A percentile compares a stretch with the other conserved stretches of the same genome.
Evolutionary conservation across 2,329 filamentous ascomycete genomes (phyloP).

Genomic region (Microsporum ferrugineum): DNA sequence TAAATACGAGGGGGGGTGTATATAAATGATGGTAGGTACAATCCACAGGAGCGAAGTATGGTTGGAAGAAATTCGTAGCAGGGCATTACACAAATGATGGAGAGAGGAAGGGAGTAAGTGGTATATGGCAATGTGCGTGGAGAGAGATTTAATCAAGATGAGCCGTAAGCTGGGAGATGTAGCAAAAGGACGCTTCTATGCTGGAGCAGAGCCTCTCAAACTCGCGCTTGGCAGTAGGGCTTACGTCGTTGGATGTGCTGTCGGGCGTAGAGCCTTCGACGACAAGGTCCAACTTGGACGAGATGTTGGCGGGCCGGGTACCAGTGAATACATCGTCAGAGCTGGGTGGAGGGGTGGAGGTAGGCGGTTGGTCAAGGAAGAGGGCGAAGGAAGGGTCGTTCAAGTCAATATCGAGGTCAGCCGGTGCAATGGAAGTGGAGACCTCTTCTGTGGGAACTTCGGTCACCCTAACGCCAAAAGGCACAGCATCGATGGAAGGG

Average conservation of each 20-base stretch:
- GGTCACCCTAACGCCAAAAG: slow-evolving; percentile 12
- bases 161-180: slow-evolving; percentile 30
- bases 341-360: slow-evolving; percentile 13
- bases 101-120: background rate
- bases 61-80: background rate
- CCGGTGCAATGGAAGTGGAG: slow-evolving; percentile 17
- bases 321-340: slow-evolving; percentile 36
- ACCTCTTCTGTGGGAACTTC: slow-evolving; percentile 2
- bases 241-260: slow-evolving; percentile 14
- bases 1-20: background rate
- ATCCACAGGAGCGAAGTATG: background rate
- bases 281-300: slow-evolving; percentile 24
- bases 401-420: slow-evolving; percentile 45
- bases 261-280: slow-evolving; percentile 7
- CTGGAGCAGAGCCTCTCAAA: slow-evolving; percentile 30
- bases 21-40: background rate
- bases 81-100: background rate
- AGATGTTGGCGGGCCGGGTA: slow-evolving; percentile 53
- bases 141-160: slow-evolving; percentile 21
- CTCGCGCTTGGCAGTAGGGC: slow-evolving; percentile 20
- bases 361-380: slow-evolving; percentile 41
- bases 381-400: slow-evolving; percentile 37
- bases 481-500: slow-evolving; percentile 37
- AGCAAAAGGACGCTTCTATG: slow-evolving; percentile 34
- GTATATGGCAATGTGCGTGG: background rate